A percentile compares a stretch with the other conserved stretches of the same genome.
These are phyloP conservation scores for Nicotiana obtusifolia DNA, from an alignment of 257 asterid species.

Conservation along the genomic window DNA sequence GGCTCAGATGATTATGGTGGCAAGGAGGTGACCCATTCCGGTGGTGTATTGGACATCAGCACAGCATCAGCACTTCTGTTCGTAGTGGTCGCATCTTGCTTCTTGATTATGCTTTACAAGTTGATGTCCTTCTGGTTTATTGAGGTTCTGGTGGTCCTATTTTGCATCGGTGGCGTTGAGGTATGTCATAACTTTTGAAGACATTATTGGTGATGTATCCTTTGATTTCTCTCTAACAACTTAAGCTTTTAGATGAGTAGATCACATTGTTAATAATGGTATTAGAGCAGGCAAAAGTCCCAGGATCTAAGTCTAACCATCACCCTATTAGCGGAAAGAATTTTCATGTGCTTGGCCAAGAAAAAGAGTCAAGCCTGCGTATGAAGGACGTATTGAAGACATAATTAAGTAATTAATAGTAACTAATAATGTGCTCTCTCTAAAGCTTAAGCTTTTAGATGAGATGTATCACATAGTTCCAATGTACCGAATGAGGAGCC, in stretches of 20 bases:
- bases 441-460: neutral
- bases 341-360: neutral
- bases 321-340: neutral
- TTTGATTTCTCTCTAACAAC: neutral
- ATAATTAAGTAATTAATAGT: neutral
- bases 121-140: constrained; percentile 83
- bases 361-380: neutral
- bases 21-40: constrained; percentile 31
- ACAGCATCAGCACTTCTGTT: constrained; percentile 65
- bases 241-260: neutral
- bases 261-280: neutral
- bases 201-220: neutral
- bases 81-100: constrained; percentile 80
- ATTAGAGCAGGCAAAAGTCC: no score
- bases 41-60: constrained; percentile 74
- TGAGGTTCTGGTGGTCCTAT: constrained; percentile 86
- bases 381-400: neutral
- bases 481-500: neutral
- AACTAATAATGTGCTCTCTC: neutral
- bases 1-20: constrained; percentile 59
- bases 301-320: neutral
- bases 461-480: neutral
- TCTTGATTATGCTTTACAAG: constrained; percentile 91
- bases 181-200: constrained; percentile 30
- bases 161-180: constrained; percentile 92